Evolutionary conservation across 2,329 filamentous ascomycete species (phyloP), one percentile per base, ranked within the genome.

Genomic region (Hypomyces rosellus): DNA sequence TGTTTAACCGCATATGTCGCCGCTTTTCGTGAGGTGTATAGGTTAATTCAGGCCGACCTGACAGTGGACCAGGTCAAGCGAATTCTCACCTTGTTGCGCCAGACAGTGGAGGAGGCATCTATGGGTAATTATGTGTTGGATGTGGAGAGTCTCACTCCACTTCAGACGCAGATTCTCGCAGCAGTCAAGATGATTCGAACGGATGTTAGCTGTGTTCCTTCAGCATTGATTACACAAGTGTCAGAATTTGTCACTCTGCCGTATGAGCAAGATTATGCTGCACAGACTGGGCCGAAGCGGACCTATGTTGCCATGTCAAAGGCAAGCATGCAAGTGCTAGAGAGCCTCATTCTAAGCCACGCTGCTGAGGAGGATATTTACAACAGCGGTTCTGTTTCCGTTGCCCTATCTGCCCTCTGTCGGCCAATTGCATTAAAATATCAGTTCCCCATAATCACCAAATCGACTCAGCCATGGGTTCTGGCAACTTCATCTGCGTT

Each of bases 241-340:
- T 81, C 89, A 1, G 80, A 87, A 45, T 82, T 95, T 52, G 78
- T 83, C 8, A 77, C 81, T 2, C 72, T 95, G 34, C 85, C 89
- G 1, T 91, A 88, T 58, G 67, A 73, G 0, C 64, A 68, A 50
- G 61, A 70, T 51, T 49, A 61, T 53, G 18, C 66, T 54, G 49
- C 69, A 55, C 57, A 58, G 12, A 66, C 71, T 12, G 44, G 61
- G 1, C 62, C 70, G 46, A 82, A 82, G 50, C 86, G 89, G 6
- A 95, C 89, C 0, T 97, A 90, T 63, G 83, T 99, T 49, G 92
- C 93, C 34, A 80, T 97, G 62, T 89, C 91, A 1, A 95, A 93
- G 65, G 81, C 81, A 16, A 83, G 86, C 52, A 93, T 96, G 77
- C 72, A 76, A 2, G 78, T 89, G 42, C 67, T 95, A 2, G 76